phyloP scores from a whole-genome alignment of 2,329 filamentous ascomycete genomes.

The Aspergillus chevalieri region DNA sequence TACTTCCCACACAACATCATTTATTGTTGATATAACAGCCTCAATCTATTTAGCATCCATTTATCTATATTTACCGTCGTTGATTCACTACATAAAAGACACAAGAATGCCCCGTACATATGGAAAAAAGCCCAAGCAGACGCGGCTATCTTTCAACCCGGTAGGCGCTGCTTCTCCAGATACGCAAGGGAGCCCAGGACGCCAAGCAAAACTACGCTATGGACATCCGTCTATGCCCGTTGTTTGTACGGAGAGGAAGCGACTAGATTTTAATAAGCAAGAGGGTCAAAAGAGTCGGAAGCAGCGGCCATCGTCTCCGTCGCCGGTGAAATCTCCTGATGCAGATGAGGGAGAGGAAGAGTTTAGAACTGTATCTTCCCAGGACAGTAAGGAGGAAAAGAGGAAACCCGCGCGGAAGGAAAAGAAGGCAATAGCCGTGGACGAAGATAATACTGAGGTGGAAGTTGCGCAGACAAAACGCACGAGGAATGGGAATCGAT shows the following conservation, averaged over 20 bases:
- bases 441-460: slow-evolving; percentile 13
- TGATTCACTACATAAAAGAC: background rate
- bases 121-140: slow-evolving; percentile 31
- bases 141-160: slow-evolving; percentile 39
- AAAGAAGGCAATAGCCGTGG: slow-evolving; percentile 1
- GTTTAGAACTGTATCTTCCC: no score
- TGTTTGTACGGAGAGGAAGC: slow-evolving; percentile 7
- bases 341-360: background rate
- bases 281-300: background rate
- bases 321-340: background rate
- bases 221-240: slow-evolving; percentile 20
- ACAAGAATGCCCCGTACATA: slow-evolving; percentile 25
- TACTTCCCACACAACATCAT: background rate
- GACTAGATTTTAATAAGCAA: slow-evolving; percentile 5
- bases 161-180: slow-evolving; percentile 23
- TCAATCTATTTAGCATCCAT: background rate
- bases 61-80: background rate
- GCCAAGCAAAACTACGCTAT: slow-evolving; percentile 30
- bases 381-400: background rate
- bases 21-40: background rate
- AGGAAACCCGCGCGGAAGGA: background rate
- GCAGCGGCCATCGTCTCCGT: slow-evolving; percentile 4
- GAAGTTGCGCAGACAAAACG: slow-evolving; percentile 3
- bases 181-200: slow-evolving; percentile 13
- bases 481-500: slow-evolving; percentile 3